Base-by-base conservation (phyloP, 805 yeast species). In the Suhomyces sp. region DNA sequence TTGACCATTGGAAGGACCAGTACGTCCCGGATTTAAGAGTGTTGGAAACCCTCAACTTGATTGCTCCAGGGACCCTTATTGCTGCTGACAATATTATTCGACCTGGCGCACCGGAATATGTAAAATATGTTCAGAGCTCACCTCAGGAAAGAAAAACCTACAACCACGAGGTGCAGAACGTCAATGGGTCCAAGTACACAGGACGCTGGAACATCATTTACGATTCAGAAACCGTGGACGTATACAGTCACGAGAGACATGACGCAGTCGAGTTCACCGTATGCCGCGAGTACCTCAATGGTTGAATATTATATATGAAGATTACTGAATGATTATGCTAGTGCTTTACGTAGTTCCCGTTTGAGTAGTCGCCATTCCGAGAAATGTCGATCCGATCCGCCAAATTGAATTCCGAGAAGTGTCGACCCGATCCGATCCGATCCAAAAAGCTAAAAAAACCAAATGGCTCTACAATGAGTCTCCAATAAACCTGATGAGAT, bases 191-290 rank as follows among this genome's bases (percentile, higher is more conserved):
- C 2, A 49, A 58, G 27, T 71, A 55, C 46, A 44, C 58, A 4
- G 80, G 80, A 1, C 64, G 71, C 44, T 76, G 78, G 79, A 71
- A 76, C 24, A 57, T 75, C 13, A 37, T 72, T 15, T 77, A 77
- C 53, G 71, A 75, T 4, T 61, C 76, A 0, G 46, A 63, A 20
- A 64, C 70, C 1, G 54, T 64, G 4, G 25, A 37, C 2, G 44
- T 49, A 43, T 9, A 24, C 41, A 19, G 7, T 10, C 41, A 7
- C 8, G 20, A 10, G 12, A n/a, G 13, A 4, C 10, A 15, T 6
- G 41, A 37, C 17, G 20, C 15, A 17, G 22, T 21, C 33, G 31
- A 46, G 40, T 9, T 43, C 12, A 43, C 45, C 20, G 27, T 21
- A 21, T 22, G 25, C 45, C 31, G 20, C 27, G 45, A 43, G 24